A percentile compares a stretch with the other conserved stretches of the same genome.
phyloP scores from a whole-genome alignment of 768 basidiomycete genomes.

The Suillus fuscotomentosus region DNA sequence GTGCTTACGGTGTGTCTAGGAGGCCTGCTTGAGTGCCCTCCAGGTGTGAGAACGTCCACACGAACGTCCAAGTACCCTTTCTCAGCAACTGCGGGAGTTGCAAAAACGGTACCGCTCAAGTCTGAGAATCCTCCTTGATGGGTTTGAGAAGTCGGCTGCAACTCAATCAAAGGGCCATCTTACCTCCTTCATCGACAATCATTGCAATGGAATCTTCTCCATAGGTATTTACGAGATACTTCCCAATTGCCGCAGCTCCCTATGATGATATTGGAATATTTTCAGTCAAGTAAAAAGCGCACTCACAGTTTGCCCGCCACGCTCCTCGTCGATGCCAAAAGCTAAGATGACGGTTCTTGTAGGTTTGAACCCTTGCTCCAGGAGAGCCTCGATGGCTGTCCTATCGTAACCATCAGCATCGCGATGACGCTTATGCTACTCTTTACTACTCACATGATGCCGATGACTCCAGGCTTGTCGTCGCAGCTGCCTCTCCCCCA shows the following conservation, averaged over 20 bases:
- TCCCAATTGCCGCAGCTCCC: conserved; percentile 43
- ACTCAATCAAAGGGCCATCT: not conserved
- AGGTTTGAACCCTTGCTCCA: conserved; percentile 29
- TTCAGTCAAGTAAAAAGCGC: not conserved
- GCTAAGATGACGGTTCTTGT: conserved; percentile 32
- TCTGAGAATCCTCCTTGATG: conserved; percentile 27
- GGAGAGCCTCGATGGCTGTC: conserved; percentile 24
- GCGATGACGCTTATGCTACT: not conserved
- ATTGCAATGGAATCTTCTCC: conserved; percentile 52
- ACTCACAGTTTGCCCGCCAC: conserved; percentile 37
- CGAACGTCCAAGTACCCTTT: conserved; percentile 44
- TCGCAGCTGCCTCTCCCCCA: conserved; percentile 50
- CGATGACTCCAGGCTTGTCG: conserved; percentile 39
- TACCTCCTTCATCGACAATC: conserved; percentile 61
- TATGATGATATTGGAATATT: conserved; percentile 11
- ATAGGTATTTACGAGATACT: conserved; percentile 40
- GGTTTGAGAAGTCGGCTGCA: not conserved
- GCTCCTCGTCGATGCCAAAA: conserved; percentile 47
- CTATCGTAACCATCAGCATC: conserved; percentile 13
- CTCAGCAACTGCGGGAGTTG: conserved; percentile 33
- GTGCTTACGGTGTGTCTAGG: conserved; percentile 47
- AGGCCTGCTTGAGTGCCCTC: conserved; percentile 56
- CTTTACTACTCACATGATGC: conserved; percentile 28
- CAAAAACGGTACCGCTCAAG: conserved; percentile 29
- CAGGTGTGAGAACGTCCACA: conserved; percentile 43